Percentiles rank a stretch among this genome's conserved stretches.
Evolutionary conservation across 805 yeast genomes (phyloP).

Genomic region (Candida awuae): DNA sequence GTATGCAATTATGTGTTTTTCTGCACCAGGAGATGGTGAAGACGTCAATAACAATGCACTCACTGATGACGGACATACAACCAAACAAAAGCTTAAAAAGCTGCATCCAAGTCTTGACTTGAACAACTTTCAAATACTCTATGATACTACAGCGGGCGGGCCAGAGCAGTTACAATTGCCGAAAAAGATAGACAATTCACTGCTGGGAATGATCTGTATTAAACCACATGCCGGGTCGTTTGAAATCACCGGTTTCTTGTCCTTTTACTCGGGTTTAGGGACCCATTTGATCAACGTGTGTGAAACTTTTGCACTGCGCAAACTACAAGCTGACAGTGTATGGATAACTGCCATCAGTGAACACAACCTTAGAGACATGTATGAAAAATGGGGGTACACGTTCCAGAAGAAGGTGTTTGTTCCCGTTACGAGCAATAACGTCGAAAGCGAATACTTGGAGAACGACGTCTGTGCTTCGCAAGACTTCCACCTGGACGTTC

Average conservation of each 20-base stretch:
- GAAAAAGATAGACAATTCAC: constrained; percentile 18
- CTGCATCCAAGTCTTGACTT: constrained; percentile 17
- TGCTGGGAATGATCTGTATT: constrained; percentile 31
- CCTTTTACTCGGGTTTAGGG: constrained; percentile 37
- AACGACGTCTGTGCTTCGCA: constrained; percentile 31
- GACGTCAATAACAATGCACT: constrained; percentile 1
- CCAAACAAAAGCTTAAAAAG: constrained; percentile 16
- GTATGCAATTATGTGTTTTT: constrained; percentile 21
- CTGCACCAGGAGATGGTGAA: constrained; percentile 10
- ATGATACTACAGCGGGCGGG: constrained; percentile 4
- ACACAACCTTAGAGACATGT: constrained; percentile 42
- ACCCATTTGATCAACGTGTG: constrained; percentile 17
- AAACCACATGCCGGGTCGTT: constrained; percentile 21
- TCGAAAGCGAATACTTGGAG: constrained; percentile 24
- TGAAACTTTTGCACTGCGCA: constrained; percentile 11
- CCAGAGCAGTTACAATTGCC: constrained; percentile 18
- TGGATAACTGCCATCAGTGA: constrained; percentile 40
- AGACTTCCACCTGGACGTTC: constrained; percentile 36
- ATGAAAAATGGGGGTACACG: constrained; percentile 35
- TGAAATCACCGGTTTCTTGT: constrained; percentile 48
- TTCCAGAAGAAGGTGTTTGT: constrained; percentile 21
- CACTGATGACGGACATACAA: constrained; percentile 15
- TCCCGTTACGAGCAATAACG: constrained; percentile 16
- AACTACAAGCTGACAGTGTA: constrained; percentile 17
- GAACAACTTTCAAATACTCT: neutral